Evolutionary conservation across 2,329 filamentous ascomycete species (phyloP).

Genomic region (Nemania abortiva): DNA sequence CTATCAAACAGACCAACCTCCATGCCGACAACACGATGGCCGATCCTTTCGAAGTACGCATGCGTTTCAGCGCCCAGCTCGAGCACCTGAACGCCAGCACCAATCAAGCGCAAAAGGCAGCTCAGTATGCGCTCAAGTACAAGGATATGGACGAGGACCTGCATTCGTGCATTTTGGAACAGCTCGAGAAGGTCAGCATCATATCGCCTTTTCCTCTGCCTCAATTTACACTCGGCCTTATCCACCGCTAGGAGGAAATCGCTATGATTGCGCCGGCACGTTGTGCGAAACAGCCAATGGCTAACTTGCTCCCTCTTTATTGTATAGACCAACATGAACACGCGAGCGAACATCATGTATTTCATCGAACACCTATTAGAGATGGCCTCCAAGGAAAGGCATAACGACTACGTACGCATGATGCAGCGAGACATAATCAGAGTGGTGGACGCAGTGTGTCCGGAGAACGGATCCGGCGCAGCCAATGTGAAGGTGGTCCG

Average conservation of each 20-base stretch:
- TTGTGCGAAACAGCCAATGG: neutral
- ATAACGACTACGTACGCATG: conserved; percentile 89
- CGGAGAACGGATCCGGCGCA: conserved; percentile 85
- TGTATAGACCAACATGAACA: conserved; percentile 90
- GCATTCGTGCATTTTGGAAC: conserved; percentile 96
- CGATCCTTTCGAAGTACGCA: conserved; percentile 97
- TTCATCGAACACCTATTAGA: conserved; percentile 97
- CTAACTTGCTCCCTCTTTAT: conserved; percentile 22
- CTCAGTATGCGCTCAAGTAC: conserved; percentile 94
- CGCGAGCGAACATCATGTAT: conserved; percentile 98
- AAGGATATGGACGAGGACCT: conserved; percentile 96
- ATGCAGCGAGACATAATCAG: conserved; percentile 92
- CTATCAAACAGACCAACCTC: conserved; percentile 6
- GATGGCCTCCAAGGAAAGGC: conserved; percentile 79
- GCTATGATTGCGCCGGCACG: neutral
- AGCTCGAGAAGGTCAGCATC: conserved; percentile 79
- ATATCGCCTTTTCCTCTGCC: neutral
- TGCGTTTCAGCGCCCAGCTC: conserved; percentile 93
- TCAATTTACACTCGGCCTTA: neutral
- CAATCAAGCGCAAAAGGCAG: conserved; percentile 89
- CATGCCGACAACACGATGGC: conserved; percentile 58
- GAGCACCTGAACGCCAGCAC: conserved; percentile 92
- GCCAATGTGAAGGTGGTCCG: conserved; percentile 95
- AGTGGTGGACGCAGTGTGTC: conserved; percentile 92
- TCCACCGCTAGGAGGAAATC: neutral